Base-by-base conservation (phyloP, 1,284 basidiomycete genomes). In the Mycocalia duriaeana region DNA sequence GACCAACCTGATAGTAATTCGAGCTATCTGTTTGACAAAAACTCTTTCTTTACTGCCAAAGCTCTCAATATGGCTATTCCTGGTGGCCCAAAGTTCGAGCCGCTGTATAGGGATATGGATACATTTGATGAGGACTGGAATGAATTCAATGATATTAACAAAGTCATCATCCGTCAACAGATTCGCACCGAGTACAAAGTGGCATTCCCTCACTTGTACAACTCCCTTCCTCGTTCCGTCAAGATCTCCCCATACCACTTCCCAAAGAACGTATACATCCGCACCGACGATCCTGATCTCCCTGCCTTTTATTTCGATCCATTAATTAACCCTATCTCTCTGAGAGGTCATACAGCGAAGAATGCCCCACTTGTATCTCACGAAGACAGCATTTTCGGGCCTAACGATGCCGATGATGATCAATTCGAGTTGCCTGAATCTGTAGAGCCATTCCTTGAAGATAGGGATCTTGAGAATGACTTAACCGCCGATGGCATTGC, bases 221-320 rank as follows among this genome's bases (percentile, higher is more conserved):
- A 99, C 69, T 97, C 94, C 43, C 81, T 97, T 7, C 96, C 96
- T 46, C 91, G 96, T 35, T 92, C 94, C 18, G 94, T 99, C 46
- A 88, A 83, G 48, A 89, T 99, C 48, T 89, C 91, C 16, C 78
- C 85, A 5, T 99, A 99, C 67, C 96, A 99, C 65, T 79, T 81
- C 42, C 91, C 94, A 16, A 98, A 98, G 76, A 98, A 91, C 58
- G 92, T 99, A 48, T 99, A 96, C 70, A 97, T 99, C 65, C 91
- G 94, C 50, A 97, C 95, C 19, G 96, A 99, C 55, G 95, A 99
- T 63, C 96, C 96, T 26, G 94, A 99, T 68, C 77, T 99, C 19
- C 96, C 96, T n/a, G 93, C 96, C 0, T 99, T 99, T 75, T 99
- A 98, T 73, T 99, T 96, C 62, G 96, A 99, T 67, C 95, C 96